Conservation (phyloP, 2,329 filamentous ascomycete species). For the Exophiala viscosa region DNA sequence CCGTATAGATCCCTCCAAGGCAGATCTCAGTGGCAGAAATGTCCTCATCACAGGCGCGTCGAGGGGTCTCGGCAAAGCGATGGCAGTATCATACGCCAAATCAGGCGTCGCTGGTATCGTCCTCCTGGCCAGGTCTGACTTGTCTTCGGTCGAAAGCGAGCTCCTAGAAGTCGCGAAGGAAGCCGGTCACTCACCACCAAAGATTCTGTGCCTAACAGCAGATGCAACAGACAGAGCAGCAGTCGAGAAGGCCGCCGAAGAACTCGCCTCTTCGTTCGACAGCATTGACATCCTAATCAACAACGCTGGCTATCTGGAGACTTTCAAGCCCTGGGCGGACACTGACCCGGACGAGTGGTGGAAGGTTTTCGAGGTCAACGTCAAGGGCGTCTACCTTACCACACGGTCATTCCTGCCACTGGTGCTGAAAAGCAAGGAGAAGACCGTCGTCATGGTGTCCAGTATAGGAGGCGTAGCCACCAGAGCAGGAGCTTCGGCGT, state of each 20-base stretch:
- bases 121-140: conserved; percentile 51
- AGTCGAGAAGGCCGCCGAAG: conserved; percentile 36
- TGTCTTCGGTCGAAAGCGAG: conserved; percentile 36
- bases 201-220: conserved; percentile 42
- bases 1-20: conserved; percentile 41
- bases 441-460: conserved; percentile 36
- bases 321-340: conserved; percentile 28
- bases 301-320: conserved; percentile 25
- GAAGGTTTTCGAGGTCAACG: conserved; percentile 49
- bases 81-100: conserved; percentile 32
- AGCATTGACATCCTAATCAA: conserved; percentile 29
- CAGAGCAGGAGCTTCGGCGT: conserved; percentile 39
- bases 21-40: conserved; percentile 31
- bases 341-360: conserved; percentile 42
- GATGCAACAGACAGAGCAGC: conserved; percentile 41
- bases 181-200: conserved; percentile 36
- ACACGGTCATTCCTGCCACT: conserved; percentile 31
- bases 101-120: conserved; percentile 46
- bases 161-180: conserved; percentile 37
- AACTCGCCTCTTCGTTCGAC: conserved; percentile 33
- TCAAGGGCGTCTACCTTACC: conserved; percentile 41
- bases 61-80: conserved; percentile 36
- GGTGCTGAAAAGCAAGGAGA: conserved; percentile 30
- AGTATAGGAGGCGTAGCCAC: conserved; percentile 40
- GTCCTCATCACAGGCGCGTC: conserved; percentile 39